A percentile compares a stretch with the other conserved stretches of the same genome.
phyloP scores from a whole-genome alignment of 2,329 filamentous ascomycete genomes.

The Westerdykella sp. region DNA sequence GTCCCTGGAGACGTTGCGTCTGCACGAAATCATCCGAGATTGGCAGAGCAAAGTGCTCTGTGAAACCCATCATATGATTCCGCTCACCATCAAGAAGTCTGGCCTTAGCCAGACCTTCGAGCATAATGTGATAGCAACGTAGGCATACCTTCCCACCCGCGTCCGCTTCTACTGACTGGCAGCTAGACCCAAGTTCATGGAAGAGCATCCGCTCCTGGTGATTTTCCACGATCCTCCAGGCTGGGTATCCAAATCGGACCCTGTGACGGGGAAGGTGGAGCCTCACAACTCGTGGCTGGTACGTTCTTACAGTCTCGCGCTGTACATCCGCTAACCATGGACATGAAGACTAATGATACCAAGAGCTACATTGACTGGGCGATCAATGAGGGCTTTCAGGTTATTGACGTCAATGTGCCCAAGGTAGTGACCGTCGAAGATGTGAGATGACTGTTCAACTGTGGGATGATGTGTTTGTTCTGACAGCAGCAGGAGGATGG shows the following conservation, averaged over 20 bases:
- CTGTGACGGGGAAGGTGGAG: constrained; percentile 62
- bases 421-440: constrained; percentile 63
- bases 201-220: constrained; percentile 64
- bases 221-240: constrained; percentile 80
- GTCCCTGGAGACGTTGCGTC: constrained; percentile 43
- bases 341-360: constrained; percentile 67
- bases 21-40: constrained; percentile 74
- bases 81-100: constrained; percentile 71
- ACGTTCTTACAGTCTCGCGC: constrained; percentile 40
- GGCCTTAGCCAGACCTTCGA: constrained; percentile 70
- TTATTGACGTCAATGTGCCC: constrained; percentile 90
- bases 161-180: constrained; percentile 4
- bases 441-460: constrained; percentile 35
- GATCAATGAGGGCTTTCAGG: constrained; percentile 64
- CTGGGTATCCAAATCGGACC: constrained; percentile 39
- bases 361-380: constrained; percentile 83
- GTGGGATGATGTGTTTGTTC: no score
- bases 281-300: constrained; percentile 86
- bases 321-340: constrained; percentile 39
- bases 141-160: constrained; percentile 16
- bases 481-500: constrained; percentile 20
- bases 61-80: constrained; percentile 69
- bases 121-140: constrained; percentile 79
- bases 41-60: constrained; percentile 69
- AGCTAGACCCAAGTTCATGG: constrained; percentile 56